phyloP scores from a whole-genome alignment of 257 asterid species.

The Verbena officinalis region DNA sequence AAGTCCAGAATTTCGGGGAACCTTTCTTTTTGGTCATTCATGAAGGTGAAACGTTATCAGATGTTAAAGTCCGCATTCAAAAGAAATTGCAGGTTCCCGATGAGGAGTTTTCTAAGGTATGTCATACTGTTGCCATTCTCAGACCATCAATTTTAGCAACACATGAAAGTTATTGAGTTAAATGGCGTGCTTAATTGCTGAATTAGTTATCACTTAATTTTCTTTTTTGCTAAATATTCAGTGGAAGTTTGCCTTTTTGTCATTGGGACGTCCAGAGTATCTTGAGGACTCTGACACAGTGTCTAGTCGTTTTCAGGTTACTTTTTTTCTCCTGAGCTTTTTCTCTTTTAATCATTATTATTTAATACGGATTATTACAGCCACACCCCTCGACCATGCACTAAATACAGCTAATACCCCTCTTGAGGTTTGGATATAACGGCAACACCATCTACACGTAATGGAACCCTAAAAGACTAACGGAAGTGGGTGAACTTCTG shows the following conservation, averaged over 20 bases:
- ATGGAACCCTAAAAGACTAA: too few relatives aligned
- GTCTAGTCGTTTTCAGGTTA: conserved; percentile 87
- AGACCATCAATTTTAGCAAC: too few relatives aligned
- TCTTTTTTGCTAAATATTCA: conserved; percentile 32
- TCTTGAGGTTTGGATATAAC: too few relatives aligned
- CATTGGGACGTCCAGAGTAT: conserved; percentile 96
- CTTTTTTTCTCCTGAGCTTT: background rate
- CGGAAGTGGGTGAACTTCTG: too few relatives aligned
- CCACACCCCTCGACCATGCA: too few relatives aligned
- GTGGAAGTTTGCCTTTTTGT: conserved; percentile 96
- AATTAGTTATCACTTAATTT: conserved; percentile 18
- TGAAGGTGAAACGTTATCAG: conserved; percentile 88
- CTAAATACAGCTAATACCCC: too few relatives aligned
- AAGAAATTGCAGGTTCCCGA: conserved; percentile 86
- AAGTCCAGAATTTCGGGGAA: conserved; percentile 92
- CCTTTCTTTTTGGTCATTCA: conserved; percentile 90
- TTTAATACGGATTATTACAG: too few relatives aligned
- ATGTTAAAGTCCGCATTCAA: conserved; percentile 81
- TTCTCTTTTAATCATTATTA: background rate
- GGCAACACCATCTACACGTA: too few relatives aligned
- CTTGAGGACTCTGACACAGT: conserved; percentile 85
- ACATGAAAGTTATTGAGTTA: background rate
- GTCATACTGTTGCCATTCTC: background rate
- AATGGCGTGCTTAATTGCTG: conserved; percentile 1
- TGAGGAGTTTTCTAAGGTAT: conserved; percentile 89